phyloP scores from a whole-genome alignment of 495 filamentous ascomycete species.

The Amphirosellinia nigrospora region DNA sequence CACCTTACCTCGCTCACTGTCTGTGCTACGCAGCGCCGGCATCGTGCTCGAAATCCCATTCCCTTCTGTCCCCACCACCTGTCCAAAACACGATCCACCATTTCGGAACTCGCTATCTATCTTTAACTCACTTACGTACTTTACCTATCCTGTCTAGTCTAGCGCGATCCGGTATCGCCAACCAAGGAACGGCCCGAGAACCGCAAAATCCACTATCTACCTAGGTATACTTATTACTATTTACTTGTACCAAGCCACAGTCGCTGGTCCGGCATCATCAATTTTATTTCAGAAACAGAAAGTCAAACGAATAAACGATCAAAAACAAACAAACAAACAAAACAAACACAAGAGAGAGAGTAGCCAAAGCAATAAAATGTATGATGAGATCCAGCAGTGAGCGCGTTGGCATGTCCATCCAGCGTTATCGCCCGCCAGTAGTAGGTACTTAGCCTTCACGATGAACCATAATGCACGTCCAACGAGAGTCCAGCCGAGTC shows the following conservation, averaged over 20 bases:
- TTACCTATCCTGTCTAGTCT: conserved; percentile 4
- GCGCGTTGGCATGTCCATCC: neutral
- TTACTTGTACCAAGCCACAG: neutral
- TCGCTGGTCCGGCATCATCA: neutral
- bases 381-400: neutral
- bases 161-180: conserved; percentile 13
- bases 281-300: no score
- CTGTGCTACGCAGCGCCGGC: neutral
- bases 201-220: neutral
- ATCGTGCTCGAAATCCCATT: conserved; percentile 7
- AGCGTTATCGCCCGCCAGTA: neutral
- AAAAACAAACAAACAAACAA: neutral
- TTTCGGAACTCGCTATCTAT: conserved; percentile 10
- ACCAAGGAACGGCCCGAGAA: conserved; percentile 20
- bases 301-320: neutral
- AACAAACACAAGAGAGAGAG: neutral
- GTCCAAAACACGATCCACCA: conserved; percentile 13
- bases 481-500: conserved; percentile 8
- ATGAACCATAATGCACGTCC: conserved; percentile 14
- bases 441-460: conserved; percentile 11
- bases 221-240: neutral
- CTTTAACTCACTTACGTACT: conserved; percentile 8
- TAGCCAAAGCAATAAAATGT: neutral
- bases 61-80: neutral
- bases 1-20: neutral